Evolutionary conservation across 805 yeast species (phyloP).

Genomic region (Teunomyces gatunensis): DNA sequence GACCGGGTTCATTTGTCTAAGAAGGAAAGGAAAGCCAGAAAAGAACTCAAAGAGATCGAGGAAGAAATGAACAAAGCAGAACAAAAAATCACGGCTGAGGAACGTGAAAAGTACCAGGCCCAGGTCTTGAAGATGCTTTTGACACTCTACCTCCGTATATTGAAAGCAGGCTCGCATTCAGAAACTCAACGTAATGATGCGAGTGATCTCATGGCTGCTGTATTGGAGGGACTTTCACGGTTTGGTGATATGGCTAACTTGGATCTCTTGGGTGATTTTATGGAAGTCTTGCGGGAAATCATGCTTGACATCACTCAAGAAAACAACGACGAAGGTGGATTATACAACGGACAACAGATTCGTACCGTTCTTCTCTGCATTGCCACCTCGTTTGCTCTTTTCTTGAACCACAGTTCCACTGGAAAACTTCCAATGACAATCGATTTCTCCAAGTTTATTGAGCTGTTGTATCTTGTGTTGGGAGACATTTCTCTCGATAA

Average conservation of each 20-base stretch:
- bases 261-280: constrained; percentile 87
- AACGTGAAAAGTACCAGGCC: constrained; percentile 81
- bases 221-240: constrained; percentile 85
- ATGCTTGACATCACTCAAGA: constrained; percentile 47
- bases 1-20: constrained; percentile 91
- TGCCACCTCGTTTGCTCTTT: constrained; percentile 84
- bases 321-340: constrained; percentile 26
- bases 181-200: constrained; percentile 49
- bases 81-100: constrained; percentile 80
- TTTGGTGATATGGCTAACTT: constrained; percentile 92
- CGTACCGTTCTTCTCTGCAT: constrained; percentile 80
- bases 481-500: constrained; percentile 72
- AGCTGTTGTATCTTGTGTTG: constrained; percentile 66
- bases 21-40: constrained; percentile 81
- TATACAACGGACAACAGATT: constrained; percentile 41
- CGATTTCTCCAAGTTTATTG: constrained; percentile 79
- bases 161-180: constrained; percentile 45
- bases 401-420: constrained; percentile 61
- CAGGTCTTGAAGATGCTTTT: constrained; percentile 74
- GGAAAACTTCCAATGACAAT: constrained; percentile 60
- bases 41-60: constrained; percentile 83
- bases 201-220: constrained; percentile 65
- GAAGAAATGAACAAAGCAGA: constrained; percentile 88
- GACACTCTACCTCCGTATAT: constrained; percentile 71
- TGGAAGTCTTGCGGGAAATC: constrained; percentile 84